Evolutionary conservation across 257 asterid species (phyloP), one percentile per base, ranked within the genome.

Genomic region (Schizonepeta tenuifolia): DNA sequence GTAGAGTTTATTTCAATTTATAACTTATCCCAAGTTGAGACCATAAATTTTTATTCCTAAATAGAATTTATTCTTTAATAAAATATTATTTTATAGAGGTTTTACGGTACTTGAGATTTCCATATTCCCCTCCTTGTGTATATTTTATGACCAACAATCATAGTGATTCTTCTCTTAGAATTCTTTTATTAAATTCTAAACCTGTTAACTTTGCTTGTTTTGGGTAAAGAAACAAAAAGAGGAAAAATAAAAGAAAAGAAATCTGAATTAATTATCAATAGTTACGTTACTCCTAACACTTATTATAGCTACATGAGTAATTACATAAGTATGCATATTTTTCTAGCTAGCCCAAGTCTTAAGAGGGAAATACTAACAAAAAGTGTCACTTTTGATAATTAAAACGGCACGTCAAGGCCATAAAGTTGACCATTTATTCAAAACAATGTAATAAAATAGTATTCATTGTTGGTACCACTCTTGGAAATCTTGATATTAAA

Each of bases 341-440:
- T 61, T 35, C 38, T 46, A 17, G 62, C 22, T 21, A 69, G 55
- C 24, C 50, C 54, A 44, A 54, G 6, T 36, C 51, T 15, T 5
- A 51, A 26, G 9, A 41, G 67, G 55, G 43, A 57, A 71, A 36
- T 71, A 66, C 59, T 24, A 56, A 64, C 70, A 74, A 79, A 79
- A 79, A 54, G 70, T 18, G 18, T 7, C 73, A 69, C 14, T 60
- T 53, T 59, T 69, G 11, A 53, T 2, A 20, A 8, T 66, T 51
- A 44, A 72, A 72, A 8, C 2, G 38, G 43, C 2, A 36, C 43
- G 60, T 33, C 28, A 65, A 46, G 41, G 43, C 69, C 65, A n/a
- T n/a, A n/a, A n/a, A n/a, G n/a, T n/a, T 69, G 14, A 24, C 26
- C 1, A 17, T 38, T 38, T 38, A 1, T 1, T 28, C 2, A 10